Conservation (phyloP, 2,329 filamentous ascomycete species). For the Paraconiothyrium brasiliense region DNA sequence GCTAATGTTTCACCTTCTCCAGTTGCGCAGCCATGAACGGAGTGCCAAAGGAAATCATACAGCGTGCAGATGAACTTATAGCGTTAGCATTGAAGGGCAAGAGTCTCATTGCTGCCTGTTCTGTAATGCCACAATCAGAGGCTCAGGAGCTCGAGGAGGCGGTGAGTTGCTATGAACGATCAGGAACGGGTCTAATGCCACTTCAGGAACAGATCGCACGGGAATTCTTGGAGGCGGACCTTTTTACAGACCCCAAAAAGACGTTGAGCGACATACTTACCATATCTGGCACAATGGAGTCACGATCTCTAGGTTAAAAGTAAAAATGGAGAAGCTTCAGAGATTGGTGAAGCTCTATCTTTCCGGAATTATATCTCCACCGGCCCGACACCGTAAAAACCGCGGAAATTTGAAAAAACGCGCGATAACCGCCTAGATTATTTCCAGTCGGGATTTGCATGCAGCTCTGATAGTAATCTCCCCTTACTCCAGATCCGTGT, state of each 20-base stretch:
- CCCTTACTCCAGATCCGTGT: not conserved
- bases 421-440: not conserved
- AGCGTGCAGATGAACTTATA: conserved; percentile 78
- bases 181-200: conserved; percentile 21
- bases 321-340: not conserved
- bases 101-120: conserved; percentile 78
- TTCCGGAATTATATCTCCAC: not conserved
- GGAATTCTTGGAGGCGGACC: conserved; percentile 52
- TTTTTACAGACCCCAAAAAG: conserved; percentile 44
- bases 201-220: conserved; percentile 54
- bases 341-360: not conserved
- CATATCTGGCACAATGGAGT: conserved; percentile 24
- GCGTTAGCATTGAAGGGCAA: conserved; percentile 74
- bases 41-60: conserved; percentile 74
- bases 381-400: not conserved
- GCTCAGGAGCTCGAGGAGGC: conserved; percentile 73
- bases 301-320: conserved; percentile 15
- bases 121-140: conserved; percentile 71
- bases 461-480: not conserved
- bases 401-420: not conserved
- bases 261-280: conserved; percentile 51
- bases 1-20: conserved; percentile 16
- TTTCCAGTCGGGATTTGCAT: not conserved
- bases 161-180: conserved; percentile 50
- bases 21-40: conserved; percentile 88